These are phyloP conservation scores for Aureobasidium musti DNA, from an alignment of 2,329 filamentous ascomycete genomes.

Conservation along the genomic window DNA sequence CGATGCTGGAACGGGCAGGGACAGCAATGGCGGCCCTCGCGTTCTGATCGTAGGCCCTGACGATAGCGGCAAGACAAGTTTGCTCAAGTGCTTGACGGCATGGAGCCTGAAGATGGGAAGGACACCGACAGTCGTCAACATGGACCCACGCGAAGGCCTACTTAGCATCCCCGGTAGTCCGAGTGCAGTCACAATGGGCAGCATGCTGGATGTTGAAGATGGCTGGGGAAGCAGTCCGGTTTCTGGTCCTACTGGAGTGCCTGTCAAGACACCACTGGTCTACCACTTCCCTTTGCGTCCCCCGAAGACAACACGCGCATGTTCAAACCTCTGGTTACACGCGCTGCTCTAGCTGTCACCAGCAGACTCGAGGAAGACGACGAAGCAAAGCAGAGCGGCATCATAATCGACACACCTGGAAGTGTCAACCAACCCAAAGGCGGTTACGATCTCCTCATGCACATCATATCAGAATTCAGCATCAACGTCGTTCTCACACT, in stretches of 20 bases:
- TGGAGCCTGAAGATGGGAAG: constrained; percentile 79
- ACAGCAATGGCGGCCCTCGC: constrained; percentile 62
- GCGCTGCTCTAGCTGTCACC: constrained; percentile 75
- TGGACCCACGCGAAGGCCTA: constrained; percentile 72
- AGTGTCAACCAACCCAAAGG: constrained; percentile 64
- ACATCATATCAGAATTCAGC: constrained; percentile 69
- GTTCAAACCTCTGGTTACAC: constrained; percentile 72
- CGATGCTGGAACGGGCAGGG: constrained; percentile 47
- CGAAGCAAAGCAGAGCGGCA: constrained; percentile 69
- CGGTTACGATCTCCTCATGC: constrained; percentile 74
- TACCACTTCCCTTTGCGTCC: constrained; percentile 79
- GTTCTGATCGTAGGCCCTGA: constrained; percentile 79
- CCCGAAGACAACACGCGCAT: constrained; percentile 70
- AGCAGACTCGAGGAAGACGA: constrained; percentile 75
- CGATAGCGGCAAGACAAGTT: constrained; percentile 68
- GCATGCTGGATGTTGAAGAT: constrained; percentile 82
- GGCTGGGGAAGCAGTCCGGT: constrained; percentile 85
- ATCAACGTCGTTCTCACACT: constrained; percentile 80
- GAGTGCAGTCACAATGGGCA: constrained; percentile 82
- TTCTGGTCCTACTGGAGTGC: constrained; percentile 82
- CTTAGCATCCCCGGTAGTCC: constrained; percentile 68
- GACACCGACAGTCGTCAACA: constrained; percentile 78
- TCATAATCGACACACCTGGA: constrained; percentile 83
- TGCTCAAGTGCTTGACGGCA: constrained; percentile 62
- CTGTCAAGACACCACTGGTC: constrained; percentile 87